Percentiles rank a stretch among this genome's conserved stretches.
phyloP scores from a whole-genome alignment of 805 yeast species.

The Nakazawaea siamensis region DNA sequence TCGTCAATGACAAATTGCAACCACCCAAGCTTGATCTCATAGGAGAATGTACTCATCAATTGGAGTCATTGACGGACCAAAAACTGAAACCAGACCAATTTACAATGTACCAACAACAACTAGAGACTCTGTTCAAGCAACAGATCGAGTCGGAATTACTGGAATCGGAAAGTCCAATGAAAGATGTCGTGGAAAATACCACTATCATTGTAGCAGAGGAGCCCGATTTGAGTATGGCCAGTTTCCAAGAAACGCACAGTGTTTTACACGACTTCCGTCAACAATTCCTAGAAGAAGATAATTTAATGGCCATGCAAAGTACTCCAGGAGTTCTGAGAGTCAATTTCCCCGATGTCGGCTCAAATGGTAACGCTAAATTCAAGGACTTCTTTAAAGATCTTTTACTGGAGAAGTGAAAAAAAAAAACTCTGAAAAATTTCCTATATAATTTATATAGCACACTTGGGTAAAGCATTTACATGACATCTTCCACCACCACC shows the following conservation, averaged over 20 bases:
- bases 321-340: slow-evolving; percentile 2
- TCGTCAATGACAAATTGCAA: no score
- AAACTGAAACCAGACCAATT: no score
- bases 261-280: slow-evolving; percentile 13
- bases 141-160: slow-evolving; percentile 11
- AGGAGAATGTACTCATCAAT: no score
- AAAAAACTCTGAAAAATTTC: no score
- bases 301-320: slow-evolving; percentile 2
- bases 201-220: slow-evolving; percentile 9
- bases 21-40: no score
- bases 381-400: slow-evolving; percentile 5
- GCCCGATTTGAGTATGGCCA: slow-evolving; percentile 10
- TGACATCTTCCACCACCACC: no score
- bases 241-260: slow-evolving; percentile 21
- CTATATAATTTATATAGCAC: no score
- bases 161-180: background rate
- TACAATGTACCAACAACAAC: slow-evolving; percentile 11
- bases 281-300: slow-evolving; percentile 13
- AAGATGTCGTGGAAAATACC: background rate
- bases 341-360: no score
- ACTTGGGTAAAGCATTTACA: no score
- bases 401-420: background rate
- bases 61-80: no score
- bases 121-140: slow-evolving; percentile 4
- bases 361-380: slow-evolving; percentile 2